A percentile compares a stretch with the other conserved stretches of the same genome.
phyloP scores from a whole-genome alignment of 768 basidiomycete genomes.

The Gautieria morchelliformis region DNA sequence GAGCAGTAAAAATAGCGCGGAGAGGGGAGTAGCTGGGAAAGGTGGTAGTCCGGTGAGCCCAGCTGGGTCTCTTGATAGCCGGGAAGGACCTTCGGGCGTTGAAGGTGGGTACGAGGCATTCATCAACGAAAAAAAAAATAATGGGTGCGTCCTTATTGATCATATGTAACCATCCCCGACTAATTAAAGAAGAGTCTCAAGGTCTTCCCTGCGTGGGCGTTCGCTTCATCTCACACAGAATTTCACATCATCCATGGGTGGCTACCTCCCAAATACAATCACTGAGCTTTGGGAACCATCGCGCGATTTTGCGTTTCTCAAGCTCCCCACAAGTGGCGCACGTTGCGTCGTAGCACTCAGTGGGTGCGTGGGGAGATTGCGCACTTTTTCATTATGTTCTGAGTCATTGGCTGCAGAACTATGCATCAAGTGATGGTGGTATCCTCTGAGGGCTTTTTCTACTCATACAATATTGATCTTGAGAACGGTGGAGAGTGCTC shows the following conservation, averaged over 20 bases:
- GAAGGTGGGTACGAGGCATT: slow-evolving; percentile 84
- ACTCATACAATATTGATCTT: slow-evolving; percentile 90
- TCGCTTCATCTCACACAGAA: slow-evolving; percentile 69
- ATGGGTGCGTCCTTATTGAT: slow-evolving; percentile 15
- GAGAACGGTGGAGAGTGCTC: slow-evolving; percentile 95
- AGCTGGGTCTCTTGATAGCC: slow-evolving; percentile 54
- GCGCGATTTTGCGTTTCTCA: slow-evolving; percentile 86
- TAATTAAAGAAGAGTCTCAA: neutral
- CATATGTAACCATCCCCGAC: neutral
- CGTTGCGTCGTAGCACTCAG: slow-evolving; percentile 84
- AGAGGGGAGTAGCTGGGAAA: slow-evolving; percentile 16
- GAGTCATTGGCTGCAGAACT: slow-evolving; percentile 38
- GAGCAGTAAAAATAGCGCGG: slow-evolving; percentile 13
- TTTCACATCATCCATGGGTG: slow-evolving; percentile 70
- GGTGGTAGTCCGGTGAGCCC: slow-evolving; percentile 39
- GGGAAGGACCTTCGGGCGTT: slow-evolving; percentile 46
- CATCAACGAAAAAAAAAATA: slow-evolving; percentile 59
- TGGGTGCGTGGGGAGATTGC: slow-evolving; percentile 43
- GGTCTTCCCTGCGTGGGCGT: slow-evolving; percentile 36
- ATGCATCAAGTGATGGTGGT: slow-evolving; percentile 97
- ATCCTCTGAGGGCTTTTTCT: slow-evolving; percentile 91
- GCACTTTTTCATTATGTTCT: neutral
- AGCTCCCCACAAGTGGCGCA: slow-evolving; percentile 68
- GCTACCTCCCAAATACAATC: slow-evolving; percentile 78
- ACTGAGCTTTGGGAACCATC: slow-evolving; percentile 97